phyloP scores from a whole-genome alignment of 768 basidiomycete species.

The Infundibulicybe gibba region DNA sequence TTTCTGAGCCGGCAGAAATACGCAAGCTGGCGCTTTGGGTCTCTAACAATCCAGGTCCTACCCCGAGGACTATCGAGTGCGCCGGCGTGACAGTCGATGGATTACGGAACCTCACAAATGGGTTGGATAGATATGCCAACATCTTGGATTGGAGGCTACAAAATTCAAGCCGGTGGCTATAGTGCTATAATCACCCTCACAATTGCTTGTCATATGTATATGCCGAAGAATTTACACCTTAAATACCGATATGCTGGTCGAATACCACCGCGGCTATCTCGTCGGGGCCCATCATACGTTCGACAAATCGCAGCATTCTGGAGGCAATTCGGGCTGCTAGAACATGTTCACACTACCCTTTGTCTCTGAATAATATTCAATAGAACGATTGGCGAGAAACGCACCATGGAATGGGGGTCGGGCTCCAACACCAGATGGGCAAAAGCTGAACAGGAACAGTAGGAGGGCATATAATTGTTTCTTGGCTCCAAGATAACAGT shows the following conservation, averaged over 20 bases:
- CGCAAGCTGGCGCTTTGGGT: conserved; percentile 65
- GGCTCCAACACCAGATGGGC: conserved; percentile 57
- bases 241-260: conserved; percentile 32
- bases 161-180: conserved; percentile 19
- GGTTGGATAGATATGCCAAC: conserved; percentile 55
- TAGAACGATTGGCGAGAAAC: conserved; percentile 12
- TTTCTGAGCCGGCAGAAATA: conserved; percentile 65
- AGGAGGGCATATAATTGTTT: conserved; percentile 40
- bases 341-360: conserved; percentile 76
- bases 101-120: conserved; percentile 36
- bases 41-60: no score
- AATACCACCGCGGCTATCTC: conserved; percentile 44
- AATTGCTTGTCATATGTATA: no score
- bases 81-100: no score
- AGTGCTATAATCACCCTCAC: no score
- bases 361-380: neutral
- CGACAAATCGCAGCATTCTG: conserved; percentile 45
- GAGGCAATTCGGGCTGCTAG: conserved; percentile 63
- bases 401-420: conserved; percentile 63
- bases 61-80: no score
- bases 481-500: conserved; percentile 47
- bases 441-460: conserved; percentile 78
- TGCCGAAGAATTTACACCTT: neutral
- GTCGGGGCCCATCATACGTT: conserved; percentile 41
- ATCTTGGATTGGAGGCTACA: conserved; percentile 55